Base-by-base conservation (phyloP, 345 rosid species). In the Mallotus nudiflorus region DNA sequence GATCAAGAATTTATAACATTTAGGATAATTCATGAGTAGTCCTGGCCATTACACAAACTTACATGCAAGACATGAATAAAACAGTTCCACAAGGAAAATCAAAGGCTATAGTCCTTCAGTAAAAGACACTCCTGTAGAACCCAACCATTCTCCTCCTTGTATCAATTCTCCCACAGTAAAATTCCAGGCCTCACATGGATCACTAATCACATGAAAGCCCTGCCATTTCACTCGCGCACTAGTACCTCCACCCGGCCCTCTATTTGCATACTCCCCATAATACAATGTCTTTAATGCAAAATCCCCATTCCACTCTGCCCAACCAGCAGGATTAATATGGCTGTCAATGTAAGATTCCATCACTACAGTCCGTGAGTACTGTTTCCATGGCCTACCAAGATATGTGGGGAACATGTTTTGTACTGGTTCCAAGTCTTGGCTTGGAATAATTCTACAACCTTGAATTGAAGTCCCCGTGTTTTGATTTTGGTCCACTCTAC, bases 391-490 rank as follows among this genome's bases (percentile, higher is more conserved):
- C 61, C 71, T 58, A 0, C 72, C 66, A 11, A 73, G 71, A 58
- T 57, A 73, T 0, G 77, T 74, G 3, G 72, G 72, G 72, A 40
- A 74, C 16, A 9, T 6, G 1, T 31, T 22, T 16, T 52, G n/a
- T 3, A 28, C 67, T 4, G 11, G 14, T 51, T 33, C 59, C 8
- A 67, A 60, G 9, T 66, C 62, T 13, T 39, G 11, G 15, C 46
- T 67, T 28, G 77, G 53, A 15, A 45, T 25, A 16, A 74, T 67
- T 0, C 39, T 10, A 24, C 77, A 74, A 2, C 20, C 63, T 29
- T 67, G 72, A 62, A 74, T 52, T 9, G 62, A 51, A 22, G 29
- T 74, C 24, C 68, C 77, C 0, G 72, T 74, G 53, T 74, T 74
- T 13, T 67, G 72, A 68, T 74, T 67, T 2, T 72, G 39, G 68